phyloP scores from a whole-genome alignment of 2,329 filamentous ascomycete species.

The Fusarium sp. region DNA sequence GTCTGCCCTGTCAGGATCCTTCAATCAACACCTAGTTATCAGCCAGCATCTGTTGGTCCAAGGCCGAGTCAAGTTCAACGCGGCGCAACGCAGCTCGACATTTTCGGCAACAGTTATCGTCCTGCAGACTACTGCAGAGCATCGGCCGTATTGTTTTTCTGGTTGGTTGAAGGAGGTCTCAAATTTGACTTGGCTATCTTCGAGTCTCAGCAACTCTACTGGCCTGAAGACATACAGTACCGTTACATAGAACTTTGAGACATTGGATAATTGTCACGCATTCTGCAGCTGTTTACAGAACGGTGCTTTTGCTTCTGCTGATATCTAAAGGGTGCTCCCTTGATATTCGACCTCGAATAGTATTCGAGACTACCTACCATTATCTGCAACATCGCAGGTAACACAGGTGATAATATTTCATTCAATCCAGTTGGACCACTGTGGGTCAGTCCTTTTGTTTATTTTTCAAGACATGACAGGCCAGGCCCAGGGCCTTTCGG shows the following conservation, averaged over 20 bases:
- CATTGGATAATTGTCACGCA: conserved; percentile 19
- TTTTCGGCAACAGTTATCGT: conserved; percentile 43
- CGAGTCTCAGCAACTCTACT: conserved; percentile 7
- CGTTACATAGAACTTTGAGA: conserved; percentile 12
- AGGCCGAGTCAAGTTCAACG: conserved; percentile 40
- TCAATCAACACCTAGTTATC: conserved; percentile 42
- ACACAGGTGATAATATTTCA: conserved; percentile 8
- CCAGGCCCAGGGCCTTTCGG: conserved; percentile 12
- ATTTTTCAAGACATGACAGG: conserved; percentile 29
- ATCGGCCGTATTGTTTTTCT: conserved; percentile 35
- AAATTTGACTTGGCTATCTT: conserved; percentile 33
- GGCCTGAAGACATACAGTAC: conserved; percentile 4
- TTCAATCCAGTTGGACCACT: conserved; percentile 30
- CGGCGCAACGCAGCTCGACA: conserved; percentile 48
- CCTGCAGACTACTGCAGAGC: conserved; percentile 41
- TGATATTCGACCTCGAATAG: conserved; percentile 13
- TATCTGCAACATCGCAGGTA: conserved; percentile 19
- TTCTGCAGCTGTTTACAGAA: conserved; percentile 24
- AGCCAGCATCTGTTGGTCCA: conserved; percentile 44
- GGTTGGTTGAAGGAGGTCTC: conserved; percentile 21
- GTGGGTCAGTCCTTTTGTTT: conserved; percentile 42
- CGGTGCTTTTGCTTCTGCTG: conserved; percentile 9
- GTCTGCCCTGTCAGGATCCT: conserved; percentile 43
- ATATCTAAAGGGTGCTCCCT: conserved; percentile 11
- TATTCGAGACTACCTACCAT: conserved; percentile 15